Evolutionary conservation across 305 asterid species (phyloP), one percentile per base, ranked within the genome.

Genomic region (Fraxinus baroniana): DNA sequence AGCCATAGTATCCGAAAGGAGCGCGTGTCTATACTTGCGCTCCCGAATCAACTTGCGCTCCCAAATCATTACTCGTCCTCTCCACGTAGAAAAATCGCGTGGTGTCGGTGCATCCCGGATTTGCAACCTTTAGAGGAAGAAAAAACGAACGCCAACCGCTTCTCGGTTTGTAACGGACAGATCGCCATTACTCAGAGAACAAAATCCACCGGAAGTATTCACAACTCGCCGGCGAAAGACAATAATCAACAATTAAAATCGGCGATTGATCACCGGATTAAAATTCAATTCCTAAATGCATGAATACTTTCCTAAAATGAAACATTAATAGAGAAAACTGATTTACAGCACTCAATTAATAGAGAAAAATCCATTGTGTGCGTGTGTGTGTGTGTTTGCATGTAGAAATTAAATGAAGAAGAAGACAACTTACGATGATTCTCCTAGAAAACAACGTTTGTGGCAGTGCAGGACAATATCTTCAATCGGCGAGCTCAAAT

Each of bases 61-160:
- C 26, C 26, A 3, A 46, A 2, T 1, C 13, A 0, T 22, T 9
- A n/a, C 4, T 1, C 44, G 84, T 70, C 15, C 0, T 1, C 0
- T 0, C 0, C 77, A 89, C 90, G 62, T 84, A 0, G 10, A 0
- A 0, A 0, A 26, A 0, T 20, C 8, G 87, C 86, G 91, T 87
- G 85, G 76, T 7, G 0, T 0, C 0, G 20, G 9, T 5, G 30
- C 35, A 12, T 62, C 74, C 20, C 70, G 35, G 71, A 28, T 71
- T 24, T 80, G 77, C 81, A 32, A 15, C 76, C 64, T 60, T 68
- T 78, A 22, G 28, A 20, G 5, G 82, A 35, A 80, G 64, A 60
- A 76, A 28, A 72, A 83, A 80, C 85, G 68, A 75, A 62, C 87
- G 70, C 85, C 83, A 88, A 89, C 92, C 85, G 91, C 87, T 86